Conservation (phyloP, 2,329 filamentous ascomycete species). For the Incumbomyces delicatus region DNA sequence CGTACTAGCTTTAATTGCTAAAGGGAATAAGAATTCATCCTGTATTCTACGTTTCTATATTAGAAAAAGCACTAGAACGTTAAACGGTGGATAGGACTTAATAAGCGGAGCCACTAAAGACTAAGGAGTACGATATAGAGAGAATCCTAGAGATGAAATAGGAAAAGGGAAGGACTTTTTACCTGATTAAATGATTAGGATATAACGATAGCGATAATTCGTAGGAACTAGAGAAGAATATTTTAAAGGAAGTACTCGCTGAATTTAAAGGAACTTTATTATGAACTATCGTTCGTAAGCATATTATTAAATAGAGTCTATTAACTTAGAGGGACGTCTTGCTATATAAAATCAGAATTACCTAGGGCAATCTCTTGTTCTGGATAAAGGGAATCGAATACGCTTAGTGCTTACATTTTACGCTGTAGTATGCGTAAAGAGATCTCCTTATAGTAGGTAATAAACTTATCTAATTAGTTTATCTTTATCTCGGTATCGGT, state of each 20-base stretch:
- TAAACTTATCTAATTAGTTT: no score
- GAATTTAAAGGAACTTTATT: no score
- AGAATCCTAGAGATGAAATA: background rate
- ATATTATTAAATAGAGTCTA: no score
- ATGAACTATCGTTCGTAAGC: no score
- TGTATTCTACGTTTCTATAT: conserved; percentile 9
- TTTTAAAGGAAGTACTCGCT: background rate
- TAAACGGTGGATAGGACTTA: background rate
- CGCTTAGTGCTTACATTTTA: no score
- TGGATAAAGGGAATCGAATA: no score
- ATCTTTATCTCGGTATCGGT: no score
- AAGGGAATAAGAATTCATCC: conserved; percentile 8
- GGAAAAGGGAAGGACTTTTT: conserved; percentile 2
- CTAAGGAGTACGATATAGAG: conserved; percentile 2
- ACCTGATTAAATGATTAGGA: conserved; percentile 11
- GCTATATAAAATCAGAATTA: no score
- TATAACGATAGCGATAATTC: conserved; percentile 6
- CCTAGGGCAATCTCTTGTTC: no score
- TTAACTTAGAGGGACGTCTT: no score
- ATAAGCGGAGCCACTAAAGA: background rate
- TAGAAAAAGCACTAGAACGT: conserved; percentile 1
- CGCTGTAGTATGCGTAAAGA: no score
- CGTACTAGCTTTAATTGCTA: conserved; percentile 6
- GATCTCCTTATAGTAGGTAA: no score
- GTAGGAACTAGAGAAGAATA: conserved; percentile 7